phyloP scores from a whole-genome alignment of 352 stramenopile species.

The Globisporangium recalcitrans region DNA sequence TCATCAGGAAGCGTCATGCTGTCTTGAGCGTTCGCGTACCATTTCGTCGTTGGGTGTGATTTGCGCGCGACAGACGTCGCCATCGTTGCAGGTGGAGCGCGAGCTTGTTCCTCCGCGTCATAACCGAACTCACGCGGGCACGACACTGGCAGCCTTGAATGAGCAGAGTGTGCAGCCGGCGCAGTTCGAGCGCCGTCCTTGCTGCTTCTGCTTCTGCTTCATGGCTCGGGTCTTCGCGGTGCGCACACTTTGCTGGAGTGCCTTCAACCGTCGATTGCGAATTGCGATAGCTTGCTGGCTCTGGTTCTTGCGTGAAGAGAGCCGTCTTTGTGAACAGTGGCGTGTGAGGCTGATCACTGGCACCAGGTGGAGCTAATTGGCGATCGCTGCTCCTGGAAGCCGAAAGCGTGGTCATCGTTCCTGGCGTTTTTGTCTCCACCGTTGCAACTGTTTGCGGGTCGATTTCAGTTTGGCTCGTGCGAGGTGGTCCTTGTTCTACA shows the following conservation, averaged over 20 bases:
- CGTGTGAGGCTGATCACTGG: background rate
- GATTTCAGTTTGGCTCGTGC: background rate
- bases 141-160: background rate
- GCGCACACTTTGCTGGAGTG: background rate
- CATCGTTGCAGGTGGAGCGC: too few species aligned
- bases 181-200: background rate
- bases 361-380: background rate
- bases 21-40: background rate
- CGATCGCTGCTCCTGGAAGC: background rate
- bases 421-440: background rate
- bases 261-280: too few species aligned
- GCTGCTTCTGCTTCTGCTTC: background rate
- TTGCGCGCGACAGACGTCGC: background rate
- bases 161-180: too few species aligned
- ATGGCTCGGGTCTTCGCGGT: background rate
- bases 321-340: background rate
- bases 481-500: background rate
- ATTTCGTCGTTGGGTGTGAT: background rate
- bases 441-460: background rate
- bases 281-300: background rate
- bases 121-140: background rate
- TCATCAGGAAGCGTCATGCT: background rate
- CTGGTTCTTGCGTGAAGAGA: background rate
- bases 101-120: background rate
- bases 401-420: background rate